Conservation (phyloP, 2,329 filamentous ascomycete genomes). For the Blastomyces percursus region DNA sequence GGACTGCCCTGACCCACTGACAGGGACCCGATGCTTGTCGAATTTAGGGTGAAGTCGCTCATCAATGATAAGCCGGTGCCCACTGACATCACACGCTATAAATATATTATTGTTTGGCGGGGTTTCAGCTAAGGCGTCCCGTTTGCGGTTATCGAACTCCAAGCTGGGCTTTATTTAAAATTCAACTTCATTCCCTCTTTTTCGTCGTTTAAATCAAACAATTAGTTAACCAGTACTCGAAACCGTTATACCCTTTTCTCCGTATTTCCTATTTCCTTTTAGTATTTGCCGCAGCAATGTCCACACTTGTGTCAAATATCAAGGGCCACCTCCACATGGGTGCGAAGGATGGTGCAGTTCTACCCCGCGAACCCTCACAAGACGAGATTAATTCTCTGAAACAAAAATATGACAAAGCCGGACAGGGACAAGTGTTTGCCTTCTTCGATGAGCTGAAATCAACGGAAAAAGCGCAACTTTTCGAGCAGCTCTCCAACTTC, state of each 20-base stretch:
- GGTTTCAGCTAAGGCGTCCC: neutral
- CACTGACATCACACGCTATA: neutral
- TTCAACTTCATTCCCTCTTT: neutral
- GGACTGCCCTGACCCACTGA: neutral
- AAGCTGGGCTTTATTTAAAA: neutral
- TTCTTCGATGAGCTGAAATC: slow-evolving; percentile 73
- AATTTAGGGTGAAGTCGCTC: neutral
- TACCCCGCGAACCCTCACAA: slow-evolving; percentile 43
- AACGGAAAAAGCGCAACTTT: slow-evolving; percentile 66
- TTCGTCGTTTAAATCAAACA: neutral
- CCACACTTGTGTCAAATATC: slow-evolving; percentile 38
- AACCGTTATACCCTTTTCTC: slow-evolving; percentile 19
- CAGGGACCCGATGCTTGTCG: neutral
- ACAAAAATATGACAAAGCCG: slow-evolving; percentile 61
- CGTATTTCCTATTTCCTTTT: slow-evolving; percentile 11
- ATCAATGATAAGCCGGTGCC: neutral
- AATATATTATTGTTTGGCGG: slow-evolving; percentile 6
- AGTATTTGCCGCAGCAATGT: slow-evolving; percentile 31
- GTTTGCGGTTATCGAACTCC: neutral
- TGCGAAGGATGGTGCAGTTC: slow-evolving; percentile 20
- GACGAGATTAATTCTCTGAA: slow-evolving; percentile 58
- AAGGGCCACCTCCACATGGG: slow-evolving; percentile 38
- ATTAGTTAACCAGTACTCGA: slow-evolving; percentile 8
- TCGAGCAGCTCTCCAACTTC: slow-evolving; percentile 68
- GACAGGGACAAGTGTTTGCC: slow-evolving; percentile 71